phyloP scores from a whole-genome alignment of 192 early-diverging fungal species.

The Chytriomyces sp. region DNA sequence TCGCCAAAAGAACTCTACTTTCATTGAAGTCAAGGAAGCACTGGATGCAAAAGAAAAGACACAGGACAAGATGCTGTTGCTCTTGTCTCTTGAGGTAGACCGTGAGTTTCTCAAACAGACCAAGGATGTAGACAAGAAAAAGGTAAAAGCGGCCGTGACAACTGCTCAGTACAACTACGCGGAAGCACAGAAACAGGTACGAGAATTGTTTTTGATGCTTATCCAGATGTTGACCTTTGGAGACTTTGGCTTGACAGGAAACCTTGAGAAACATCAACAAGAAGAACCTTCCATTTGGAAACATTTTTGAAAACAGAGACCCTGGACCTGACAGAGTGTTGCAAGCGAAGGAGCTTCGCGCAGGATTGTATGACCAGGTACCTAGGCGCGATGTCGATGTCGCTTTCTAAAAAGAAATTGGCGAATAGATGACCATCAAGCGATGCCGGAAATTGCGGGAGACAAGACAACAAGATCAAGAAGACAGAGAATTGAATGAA shows the following conservation, averaged over 20 bases:
- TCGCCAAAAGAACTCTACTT: conserved; percentile 23
- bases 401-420: not conserved
- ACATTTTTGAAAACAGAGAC: conserved; percentile 50
- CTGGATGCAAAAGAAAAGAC: conserved; percentile 38
- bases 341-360: conserved; percentile 30
- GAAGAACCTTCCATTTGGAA: conserved; percentile 40
- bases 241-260: conserved; percentile 13
- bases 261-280: conserved; percentile 7
- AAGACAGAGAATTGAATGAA: conserved; percentile 44
- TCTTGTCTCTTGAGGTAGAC: conserved; percentile 47
- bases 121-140: conserved; percentile 35
- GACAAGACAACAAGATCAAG: conserved; percentile 21
- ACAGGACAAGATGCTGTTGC: conserved; percentile 48
- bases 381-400: not conserved
- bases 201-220: not conserved
- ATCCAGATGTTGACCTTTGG: not conserved
- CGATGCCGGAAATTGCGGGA: conserved; percentile 13
- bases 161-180: conserved; percentile 48
- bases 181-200: conserved; percentile 36
- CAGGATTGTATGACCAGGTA: conserved; percentile 47
- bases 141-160: conserved; percentile 25
- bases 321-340: conserved; percentile 34
- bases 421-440: conserved; percentile 38
- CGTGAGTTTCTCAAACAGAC: conserved; percentile 37
- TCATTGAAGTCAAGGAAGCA: conserved; percentile 26